Conservation (phyloP, 805 yeast species). For the Saccharomycodes ludwigii region DNA sequence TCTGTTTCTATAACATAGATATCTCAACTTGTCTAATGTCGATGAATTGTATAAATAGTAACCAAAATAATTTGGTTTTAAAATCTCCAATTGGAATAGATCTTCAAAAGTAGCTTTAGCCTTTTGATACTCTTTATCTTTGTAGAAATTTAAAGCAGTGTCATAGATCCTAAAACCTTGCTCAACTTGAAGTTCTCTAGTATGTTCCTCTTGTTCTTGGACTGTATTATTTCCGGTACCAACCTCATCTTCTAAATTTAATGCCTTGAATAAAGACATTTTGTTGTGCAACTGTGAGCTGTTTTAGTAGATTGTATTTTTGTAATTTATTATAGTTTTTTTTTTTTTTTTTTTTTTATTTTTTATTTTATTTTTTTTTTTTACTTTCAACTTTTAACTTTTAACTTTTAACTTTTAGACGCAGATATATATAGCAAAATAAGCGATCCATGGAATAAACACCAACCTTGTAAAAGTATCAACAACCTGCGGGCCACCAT, state of each 20-base stretch:
- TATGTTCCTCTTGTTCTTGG: conserved; percentile 76
- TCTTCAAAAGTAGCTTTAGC: conserved; percentile 48
- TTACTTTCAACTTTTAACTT: no score
- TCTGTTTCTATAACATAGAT: conserved; percentile 68
- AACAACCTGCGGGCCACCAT: not conserved
- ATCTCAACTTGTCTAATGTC: conserved; percentile 59
- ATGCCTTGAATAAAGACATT: conserved; percentile 63
- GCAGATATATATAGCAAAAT: no score
- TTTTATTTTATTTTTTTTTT: no score
- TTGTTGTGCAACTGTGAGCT: no score
- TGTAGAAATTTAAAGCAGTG: conserved; percentile 53
- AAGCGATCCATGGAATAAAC: no score
- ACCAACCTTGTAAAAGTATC: no score
- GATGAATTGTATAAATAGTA: conserved; percentile 35
- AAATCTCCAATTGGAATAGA: conserved; percentile 56
- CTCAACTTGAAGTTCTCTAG: conserved; percentile 82
- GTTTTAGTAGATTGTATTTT: no score
- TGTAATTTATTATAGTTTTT: no score
- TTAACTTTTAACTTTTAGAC: no score
- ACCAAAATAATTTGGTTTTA: conserved; percentile 34
- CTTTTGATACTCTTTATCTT: conserved; percentile 30
- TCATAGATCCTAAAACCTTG: conserved; percentile 71
- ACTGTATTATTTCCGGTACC: conserved; percentile 8
- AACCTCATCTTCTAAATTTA: conserved; percentile 34
- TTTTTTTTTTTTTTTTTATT: no score